Base-by-base conservation (phyloP, 805 yeast genomes). In the Brettanomyces naardenensis region DNA sequence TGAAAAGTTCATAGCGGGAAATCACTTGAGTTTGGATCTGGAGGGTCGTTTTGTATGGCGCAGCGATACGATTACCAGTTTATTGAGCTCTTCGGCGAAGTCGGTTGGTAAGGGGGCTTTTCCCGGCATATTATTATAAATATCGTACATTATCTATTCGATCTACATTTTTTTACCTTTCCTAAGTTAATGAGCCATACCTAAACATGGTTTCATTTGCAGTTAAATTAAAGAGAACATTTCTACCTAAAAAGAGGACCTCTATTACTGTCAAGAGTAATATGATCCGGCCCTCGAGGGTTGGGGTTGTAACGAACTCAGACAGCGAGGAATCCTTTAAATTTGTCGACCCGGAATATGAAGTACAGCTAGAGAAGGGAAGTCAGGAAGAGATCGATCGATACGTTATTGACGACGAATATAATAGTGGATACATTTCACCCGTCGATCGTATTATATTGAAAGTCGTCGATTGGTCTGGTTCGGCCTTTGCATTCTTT, bases 401-500 rank as follows among this genome's bases (percentile, higher is more conserved):
- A 17, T 32, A 13, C 18, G n/a, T 19, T 9, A 22, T 18, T 7
- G 20, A 32, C 10, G 28, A 32, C 3, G 31, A 33, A 5, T 7
- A 23, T 17, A 18, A 15, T 13, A 14, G 15, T 23, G 40, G 29
- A n/a, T 22, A 14, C 14, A 19, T 14, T 17, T 44, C 47, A 5
- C 42, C 46, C 10, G 26, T 44, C n/a, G 49, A 46, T 17, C 14
- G 18, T 4, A 21, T 40, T 7, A 19, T 47, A n/a, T 36, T 33
- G 3, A 26, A 25, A 9, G 41, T 44, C 1, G 48, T 46, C 9
- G 29, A 47, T 29, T 36, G 46, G 22, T 45, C 49, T 2, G 53
- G 50, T n/a, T 34, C 48, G 5, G 29, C 41, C 15, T 33, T 33
- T 17, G 40, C 53, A 32, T 58, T 63, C 33, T 31, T 47, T 19